Percentiles rank a stretch among this genome's conserved stretches.
These are phyloP conservation scores for Suillus subluteus DNA, from an alignment of 768 basidiomycete genomes.

Conservation along the genomic window DNA sequence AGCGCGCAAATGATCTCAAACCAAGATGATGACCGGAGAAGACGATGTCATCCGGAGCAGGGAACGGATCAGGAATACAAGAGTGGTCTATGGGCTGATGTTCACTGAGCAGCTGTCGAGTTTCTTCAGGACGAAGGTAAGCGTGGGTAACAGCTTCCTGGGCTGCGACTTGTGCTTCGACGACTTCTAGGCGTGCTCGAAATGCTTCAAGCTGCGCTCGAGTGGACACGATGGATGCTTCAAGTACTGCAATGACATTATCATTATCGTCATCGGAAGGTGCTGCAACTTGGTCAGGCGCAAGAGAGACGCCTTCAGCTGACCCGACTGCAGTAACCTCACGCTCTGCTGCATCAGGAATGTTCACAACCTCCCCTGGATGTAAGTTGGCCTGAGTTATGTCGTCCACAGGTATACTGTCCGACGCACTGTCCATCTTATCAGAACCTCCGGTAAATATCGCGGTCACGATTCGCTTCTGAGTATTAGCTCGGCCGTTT, in stretches of 20 bases:
- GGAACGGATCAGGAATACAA: neutral
- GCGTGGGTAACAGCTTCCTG: slow-evolving; percentile 17
- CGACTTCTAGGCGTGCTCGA: slow-evolving; percentile 28
- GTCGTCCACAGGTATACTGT: neutral
- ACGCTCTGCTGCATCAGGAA: neutral
- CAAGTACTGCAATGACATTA: slow-evolving; percentile 21
- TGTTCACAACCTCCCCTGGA: neutral
- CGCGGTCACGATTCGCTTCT: slow-evolving; percentile 32
- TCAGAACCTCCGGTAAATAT: slow-evolving; percentile 28
- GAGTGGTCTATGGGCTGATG: neutral
- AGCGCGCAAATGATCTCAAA: slow-evolving; percentile 17
- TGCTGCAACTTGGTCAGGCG: neutral
- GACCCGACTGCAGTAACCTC: neutral
- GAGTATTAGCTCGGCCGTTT: slow-evolving; percentile 10
- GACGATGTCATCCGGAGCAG: neutral
- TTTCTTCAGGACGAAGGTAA: neutral
- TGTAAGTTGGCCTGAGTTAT: neutral
- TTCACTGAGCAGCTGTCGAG: neutral
- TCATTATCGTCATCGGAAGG: slow-evolving; percentile 8
- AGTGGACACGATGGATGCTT: slow-evolving; percentile 28
- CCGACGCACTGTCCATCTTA: neutral
- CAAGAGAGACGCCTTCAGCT: neutral
- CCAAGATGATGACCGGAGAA: slow-evolving; percentile 12
- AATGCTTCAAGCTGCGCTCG: slow-evolving; percentile 29
- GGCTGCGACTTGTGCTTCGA: slow-evolving; percentile 27